Evolutionary conservation across 2,329 filamentous ascomycete genomes (phyloP).

Genomic region (Pseudocercospora pini-densiflorae): DNA sequence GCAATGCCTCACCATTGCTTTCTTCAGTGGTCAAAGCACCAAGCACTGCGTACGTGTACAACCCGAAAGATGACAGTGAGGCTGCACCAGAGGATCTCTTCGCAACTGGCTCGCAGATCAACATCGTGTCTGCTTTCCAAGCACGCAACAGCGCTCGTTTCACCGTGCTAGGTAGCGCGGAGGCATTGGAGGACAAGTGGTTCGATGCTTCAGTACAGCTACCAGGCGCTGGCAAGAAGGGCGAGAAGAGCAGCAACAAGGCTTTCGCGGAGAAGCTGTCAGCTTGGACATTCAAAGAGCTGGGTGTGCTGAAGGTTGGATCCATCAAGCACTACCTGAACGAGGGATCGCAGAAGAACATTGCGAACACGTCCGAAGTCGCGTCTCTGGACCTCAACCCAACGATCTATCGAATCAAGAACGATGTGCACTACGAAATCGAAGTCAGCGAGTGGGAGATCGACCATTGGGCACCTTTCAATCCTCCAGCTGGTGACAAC

Average conservation of each 20-base stretch:
- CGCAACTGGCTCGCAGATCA: slow-evolving; percentile 80
- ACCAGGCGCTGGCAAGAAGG: slow-evolving; percentile 54
- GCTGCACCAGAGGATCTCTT: slow-evolving; percentile 76
- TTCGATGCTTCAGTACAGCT: slow-evolving; percentile 77
- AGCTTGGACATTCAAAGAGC: slow-evolving; percentile 97
- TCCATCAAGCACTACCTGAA: slow-evolving; percentile 75
- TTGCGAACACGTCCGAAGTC: slow-evolving; percentile 40
- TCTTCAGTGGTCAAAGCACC: slow-evolving; percentile 82
- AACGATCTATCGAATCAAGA: slow-evolving; percentile 92
- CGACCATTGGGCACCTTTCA: slow-evolving; percentile 76
- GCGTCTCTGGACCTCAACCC: slow-evolving; percentile 69
- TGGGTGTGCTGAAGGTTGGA: slow-evolving; percentile 84
- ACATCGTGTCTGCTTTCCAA: slow-evolving; percentile 82
- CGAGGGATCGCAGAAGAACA: slow-evolving; percentile 54
- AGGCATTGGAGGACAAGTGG: slow-evolving; percentile 88
- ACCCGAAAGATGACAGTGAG: slow-evolving; percentile 80
- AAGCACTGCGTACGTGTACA: slow-evolving; percentile 88
- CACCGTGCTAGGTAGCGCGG: slow-evolving; percentile 80
- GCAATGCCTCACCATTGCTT: slow-evolving; percentile 74
- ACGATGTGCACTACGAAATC: slow-evolving; percentile 86
- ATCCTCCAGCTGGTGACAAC: slow-evolving; percentile 68
- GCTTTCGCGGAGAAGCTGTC: slow-evolving; percentile 83
- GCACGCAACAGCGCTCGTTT: slow-evolving; percentile 92
- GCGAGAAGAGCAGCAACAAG: slow-evolving; percentile 73
- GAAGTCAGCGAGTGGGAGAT: slow-evolving; percentile 84